Evolutionary conservation across 306 rosid species (phyloP).

Genomic region (Vachellia pachyceras): DNA sequence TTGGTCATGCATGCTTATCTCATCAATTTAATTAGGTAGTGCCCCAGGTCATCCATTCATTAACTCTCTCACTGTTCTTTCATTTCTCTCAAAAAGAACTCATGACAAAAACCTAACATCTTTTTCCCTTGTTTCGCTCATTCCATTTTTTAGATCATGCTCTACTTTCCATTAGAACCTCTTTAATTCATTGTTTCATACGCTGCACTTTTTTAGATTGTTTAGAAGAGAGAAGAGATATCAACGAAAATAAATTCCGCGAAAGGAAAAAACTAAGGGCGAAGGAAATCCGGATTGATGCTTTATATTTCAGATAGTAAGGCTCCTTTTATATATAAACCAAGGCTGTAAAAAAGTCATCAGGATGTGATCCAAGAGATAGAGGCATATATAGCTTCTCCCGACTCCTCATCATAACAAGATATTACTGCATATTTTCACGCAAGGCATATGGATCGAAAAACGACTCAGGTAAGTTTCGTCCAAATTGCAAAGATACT

Average conservation of each 20-base stretch:
- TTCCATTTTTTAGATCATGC: background rate
- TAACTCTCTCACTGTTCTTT: background rate
- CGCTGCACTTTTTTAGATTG: background rate
- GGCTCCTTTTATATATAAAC: background rate
- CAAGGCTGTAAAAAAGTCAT: background rate
- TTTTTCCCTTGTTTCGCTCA: background rate
- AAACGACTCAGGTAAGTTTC: background rate
- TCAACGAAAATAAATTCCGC: no score
- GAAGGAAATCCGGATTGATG: background rate
- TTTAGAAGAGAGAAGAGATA: background rate
- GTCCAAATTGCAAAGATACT: no score
- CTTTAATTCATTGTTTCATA: background rate
- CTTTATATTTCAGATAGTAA: background rate
- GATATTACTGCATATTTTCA: background rate
- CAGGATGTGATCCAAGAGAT: background rate
- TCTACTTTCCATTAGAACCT: background rate
- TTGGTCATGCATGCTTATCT: background rate
- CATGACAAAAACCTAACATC: background rate
- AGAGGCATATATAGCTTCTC: background rate
- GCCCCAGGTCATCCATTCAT: background rate
- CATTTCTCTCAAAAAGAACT: background rate
- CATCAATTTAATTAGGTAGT: background rate
- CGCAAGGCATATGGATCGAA: slow-evolving; percentile 3
- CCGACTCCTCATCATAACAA: background rate
- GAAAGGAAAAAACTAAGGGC: background rate